Percentiles rank a stretch among this genome's conserved stretches.
Evolutionary conservation across 331 rosid species (phyloP).

Genomic region (Phaseolus coccineus): DNA sequence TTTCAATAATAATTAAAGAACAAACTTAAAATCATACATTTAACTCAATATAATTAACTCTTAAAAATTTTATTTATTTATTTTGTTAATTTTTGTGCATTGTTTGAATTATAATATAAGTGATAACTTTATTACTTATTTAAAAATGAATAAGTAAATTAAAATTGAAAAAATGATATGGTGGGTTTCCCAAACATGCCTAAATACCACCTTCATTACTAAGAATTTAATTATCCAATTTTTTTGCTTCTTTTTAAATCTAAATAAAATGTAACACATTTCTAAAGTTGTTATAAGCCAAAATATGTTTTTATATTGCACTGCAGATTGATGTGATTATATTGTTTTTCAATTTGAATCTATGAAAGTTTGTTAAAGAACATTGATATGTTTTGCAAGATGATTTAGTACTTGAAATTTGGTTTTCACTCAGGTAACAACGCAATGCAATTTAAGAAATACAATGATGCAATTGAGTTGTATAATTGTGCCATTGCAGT

Average conservation of each 20-base stretch:
- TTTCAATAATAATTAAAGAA: too few relatives aligned
- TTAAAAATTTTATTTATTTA: too few relatives aligned
- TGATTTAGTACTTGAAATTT: slow-evolving; percentile 37
- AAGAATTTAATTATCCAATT: slow-evolving; percentile 15
- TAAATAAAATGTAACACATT: neutral
- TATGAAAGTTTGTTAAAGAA: slow-evolving; percentile 8
- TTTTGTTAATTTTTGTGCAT: too few relatives aligned
- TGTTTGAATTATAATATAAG: too few relatives aligned
- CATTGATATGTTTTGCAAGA: slow-evolving; percentile 30
- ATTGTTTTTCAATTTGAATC: slow-evolving; percentile 25
- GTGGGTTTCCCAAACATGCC: too few relatives aligned
- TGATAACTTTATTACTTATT: too few relatives aligned
- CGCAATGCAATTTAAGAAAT: slow-evolving; percentile 76
- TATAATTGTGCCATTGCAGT: slow-evolving; percentile 82
- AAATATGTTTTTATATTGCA: neutral
- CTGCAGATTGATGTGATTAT: slow-evolving; percentile 11
- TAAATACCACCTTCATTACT: neutral
- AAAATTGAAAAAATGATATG: too few relatives aligned
- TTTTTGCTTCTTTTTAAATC: neutral
- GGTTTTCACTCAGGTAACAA: slow-evolving; percentile 71
- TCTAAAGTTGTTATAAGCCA: slow-evolving; percentile 21
- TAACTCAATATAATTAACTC: too few relatives aligned
- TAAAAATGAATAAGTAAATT: too few relatives aligned
- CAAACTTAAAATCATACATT: too few relatives aligned
- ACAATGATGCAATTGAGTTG: slow-evolving; percentile 76